Evolutionary conservation across 2,329 filamentous ascomycete genomes (phyloP).

Genomic region (Epichloe coenophiala): DNA sequence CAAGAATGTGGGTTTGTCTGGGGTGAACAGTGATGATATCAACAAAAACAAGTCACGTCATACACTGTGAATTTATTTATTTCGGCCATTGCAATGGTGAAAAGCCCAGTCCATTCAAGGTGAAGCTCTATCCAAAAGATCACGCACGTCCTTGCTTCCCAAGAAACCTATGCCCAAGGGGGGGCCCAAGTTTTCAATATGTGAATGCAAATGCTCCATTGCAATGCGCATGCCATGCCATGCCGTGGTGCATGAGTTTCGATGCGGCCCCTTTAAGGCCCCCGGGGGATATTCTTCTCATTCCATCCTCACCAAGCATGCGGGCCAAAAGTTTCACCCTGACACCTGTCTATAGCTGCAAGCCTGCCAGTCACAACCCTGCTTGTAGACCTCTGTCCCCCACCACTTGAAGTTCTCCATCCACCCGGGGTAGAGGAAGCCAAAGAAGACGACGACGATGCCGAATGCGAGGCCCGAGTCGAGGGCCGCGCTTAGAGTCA

Average conservation of each 20-base stretch:
- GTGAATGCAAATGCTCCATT: not conserved
- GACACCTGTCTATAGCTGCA: conserved; percentile 55
- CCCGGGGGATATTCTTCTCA: no score
- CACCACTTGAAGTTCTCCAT: conserved; percentile 69
- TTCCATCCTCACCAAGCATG: conserved; percentile 34
- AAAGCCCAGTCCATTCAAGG: not conserved
- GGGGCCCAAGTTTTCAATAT: not conserved
- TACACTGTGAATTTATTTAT: not conserved
- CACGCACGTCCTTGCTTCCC: not conserved
- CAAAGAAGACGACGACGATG: conserved; percentile 74
- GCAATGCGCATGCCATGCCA: not conserved
- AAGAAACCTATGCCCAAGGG: not conserved
- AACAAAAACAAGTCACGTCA: no score
- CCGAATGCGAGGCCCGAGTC: conserved; percentile 75
- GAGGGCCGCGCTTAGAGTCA: conserved; percentile 72
- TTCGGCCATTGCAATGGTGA: not conserved
- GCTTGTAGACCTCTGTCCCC: conserved; percentile 77
- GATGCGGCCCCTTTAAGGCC: not conserved
- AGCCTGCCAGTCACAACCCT: conserved; percentile 74
- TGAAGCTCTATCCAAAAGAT: not conserved
- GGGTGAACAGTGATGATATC: no score
- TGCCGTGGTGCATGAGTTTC: not conserved
- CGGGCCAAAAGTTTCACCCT: conserved; percentile 52
- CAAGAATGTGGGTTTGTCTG: not conserved
- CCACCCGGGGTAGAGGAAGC: conserved; percentile 68